Conservation (phyloP, 1,139 yeast genomes). For the Zhuliangozyma blackwelliae region DNA sequence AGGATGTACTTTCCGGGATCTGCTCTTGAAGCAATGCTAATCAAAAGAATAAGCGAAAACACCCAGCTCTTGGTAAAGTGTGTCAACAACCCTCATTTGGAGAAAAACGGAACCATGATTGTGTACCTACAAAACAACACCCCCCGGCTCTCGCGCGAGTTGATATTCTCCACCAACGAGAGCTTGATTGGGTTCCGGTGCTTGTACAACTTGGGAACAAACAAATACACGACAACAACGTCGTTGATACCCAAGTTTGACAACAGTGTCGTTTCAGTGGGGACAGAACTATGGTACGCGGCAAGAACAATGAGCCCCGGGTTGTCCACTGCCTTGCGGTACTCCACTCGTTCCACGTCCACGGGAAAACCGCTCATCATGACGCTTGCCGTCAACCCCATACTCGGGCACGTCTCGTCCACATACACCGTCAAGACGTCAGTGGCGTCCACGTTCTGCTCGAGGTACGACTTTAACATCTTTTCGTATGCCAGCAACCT, state of each 20-base stretch:
- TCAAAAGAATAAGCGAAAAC: slow-evolving; percentile 56
- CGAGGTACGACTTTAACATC: slow-evolving; percentile 83
- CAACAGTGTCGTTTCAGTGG: slow-evolving; percentile 59
- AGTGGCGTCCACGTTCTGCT: slow-evolving; percentile 71
- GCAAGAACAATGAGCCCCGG: slow-evolving; percentile 81
- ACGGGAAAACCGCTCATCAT: slow-evolving; percentile 87
- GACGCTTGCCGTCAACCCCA: slow-evolving; percentile 84
- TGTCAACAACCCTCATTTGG: slow-evolving; percentile 64
- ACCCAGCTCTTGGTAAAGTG: slow-evolving; percentile 72
- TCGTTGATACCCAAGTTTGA: slow-evolving; percentile 34
- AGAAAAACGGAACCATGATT: slow-evolving; percentile 57
- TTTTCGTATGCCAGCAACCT: slow-evolving; percentile 88
- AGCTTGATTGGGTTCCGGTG: slow-evolving; percentile 80
- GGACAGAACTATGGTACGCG: slow-evolving; percentile 90
- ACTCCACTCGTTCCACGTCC: slow-evolving; percentile 80
- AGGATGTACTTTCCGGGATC: slow-evolving; percentile 86
- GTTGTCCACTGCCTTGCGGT: slow-evolving; percentile 76
- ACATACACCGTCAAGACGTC: slow-evolving; percentile 85
- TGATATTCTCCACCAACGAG: slow-evolving; percentile 84
- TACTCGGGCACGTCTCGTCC: slow-evolving; percentile 85
- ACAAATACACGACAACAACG: slow-evolving; percentile 13
- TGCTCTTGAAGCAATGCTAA: slow-evolving; percentile 82
- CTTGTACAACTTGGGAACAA: slow-evolving; percentile 62
- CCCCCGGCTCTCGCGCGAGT: slow-evolving; percentile 66
- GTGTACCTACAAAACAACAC: slow-evolving; percentile 67